Evolutionary conservation across 2,329 filamentous ascomycete genomes (phyloP).

Genomic region (Lasiodiplodia gonubiensis): DNA sequence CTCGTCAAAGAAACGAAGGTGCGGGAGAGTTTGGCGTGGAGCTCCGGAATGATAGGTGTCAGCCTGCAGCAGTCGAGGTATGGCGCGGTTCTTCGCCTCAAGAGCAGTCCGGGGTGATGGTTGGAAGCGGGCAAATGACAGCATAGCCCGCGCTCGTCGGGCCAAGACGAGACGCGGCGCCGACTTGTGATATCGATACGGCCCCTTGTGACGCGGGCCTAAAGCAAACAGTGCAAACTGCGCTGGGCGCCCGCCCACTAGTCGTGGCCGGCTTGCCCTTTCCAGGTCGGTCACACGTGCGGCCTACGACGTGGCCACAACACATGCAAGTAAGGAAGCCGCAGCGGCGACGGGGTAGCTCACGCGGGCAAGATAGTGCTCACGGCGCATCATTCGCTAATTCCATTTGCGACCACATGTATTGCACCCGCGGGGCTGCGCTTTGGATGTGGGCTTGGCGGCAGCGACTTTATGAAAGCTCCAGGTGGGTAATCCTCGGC

Average conservation of each 20-base stretch:
- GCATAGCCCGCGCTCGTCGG: slow-evolving; percentile 23
- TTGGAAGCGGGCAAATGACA: slow-evolving; percentile 27
- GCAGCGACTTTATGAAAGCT: background rate
- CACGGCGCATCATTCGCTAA: too few relatives aligned
- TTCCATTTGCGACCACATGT: background rate
- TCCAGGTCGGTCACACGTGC: slow-evolving; percentile 12
- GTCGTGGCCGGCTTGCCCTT: slow-evolving; percentile 16
- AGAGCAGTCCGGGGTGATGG: slow-evolving; percentile 21
- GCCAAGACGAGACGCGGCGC: slow-evolving; percentile 21
- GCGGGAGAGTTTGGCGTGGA: background rate
- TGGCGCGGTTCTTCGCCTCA: slow-evolving; percentile 16
- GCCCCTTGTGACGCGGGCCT: slow-evolving; percentile 20
- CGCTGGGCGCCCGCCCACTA: background rate
- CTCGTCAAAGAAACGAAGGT: background rate
- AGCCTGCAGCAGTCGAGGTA: slow-evolving; percentile 11
- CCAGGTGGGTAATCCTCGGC: background rate
- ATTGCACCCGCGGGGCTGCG: background rate
- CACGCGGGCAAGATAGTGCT: background rate
- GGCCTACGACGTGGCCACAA: background rate
- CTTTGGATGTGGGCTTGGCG: background rate
- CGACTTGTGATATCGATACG: slow-evolving; percentile 25
- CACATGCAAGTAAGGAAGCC: background rate
- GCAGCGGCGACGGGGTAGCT: background rate
- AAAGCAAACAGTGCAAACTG: slow-evolving; percentile 20
- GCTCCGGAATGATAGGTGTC: slow-evolving; percentile 1